Base-by-base conservation (phyloP, 495 filamentous ascomycete genomes). In the Elaphomyces granulatus region DNA sequence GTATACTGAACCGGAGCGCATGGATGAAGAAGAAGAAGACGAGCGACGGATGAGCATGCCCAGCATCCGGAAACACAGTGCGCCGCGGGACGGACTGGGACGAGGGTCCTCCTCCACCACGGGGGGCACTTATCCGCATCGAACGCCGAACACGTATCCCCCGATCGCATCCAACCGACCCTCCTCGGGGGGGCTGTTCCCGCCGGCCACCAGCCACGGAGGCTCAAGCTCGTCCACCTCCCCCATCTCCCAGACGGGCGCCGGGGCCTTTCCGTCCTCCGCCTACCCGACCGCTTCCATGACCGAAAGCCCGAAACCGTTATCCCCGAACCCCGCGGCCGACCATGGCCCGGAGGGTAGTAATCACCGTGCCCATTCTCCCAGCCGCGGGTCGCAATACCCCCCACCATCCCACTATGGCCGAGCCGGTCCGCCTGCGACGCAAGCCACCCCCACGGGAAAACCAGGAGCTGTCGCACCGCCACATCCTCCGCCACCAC, bases 251-350 rank as follows among this genome's bases (percentile, higher is more conserved):
- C 76, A 75, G 43, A 58, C 56, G 35, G 49, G 50, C 23, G 64
- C 59, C 39, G 41, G 64, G 49, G 55, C 59, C 54, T 48, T 74
- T 71, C 67, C 56, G 52, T 61, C 48, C 56, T 66, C 51, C 37
- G 60, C 81, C 55, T 68, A 77, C 12, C 76, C 83, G 42, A 66
- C 62, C 38, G 68, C 53, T n/a, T 60, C 70, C 41, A 81, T 92
- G 70, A 87, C 80, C 3, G 87, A 94, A 52, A 88, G 81, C 46
- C 84, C 86, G 0, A 88, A 83, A 52, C 83, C 87, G 3, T 64
- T 94, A 21, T 93, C 85, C 23, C 87, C 87, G 3, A 75, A 72
- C 47, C 74, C 76, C 35, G 64, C 72, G 19, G 71, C 77, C 43
- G 66, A 70, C 20, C 72, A 76, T 33, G 72, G 75, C 34, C 41